Base-by-base conservation (phyloP, 2,329 filamentous ascomycete species). In the Colletotrichum horii region DNA sequence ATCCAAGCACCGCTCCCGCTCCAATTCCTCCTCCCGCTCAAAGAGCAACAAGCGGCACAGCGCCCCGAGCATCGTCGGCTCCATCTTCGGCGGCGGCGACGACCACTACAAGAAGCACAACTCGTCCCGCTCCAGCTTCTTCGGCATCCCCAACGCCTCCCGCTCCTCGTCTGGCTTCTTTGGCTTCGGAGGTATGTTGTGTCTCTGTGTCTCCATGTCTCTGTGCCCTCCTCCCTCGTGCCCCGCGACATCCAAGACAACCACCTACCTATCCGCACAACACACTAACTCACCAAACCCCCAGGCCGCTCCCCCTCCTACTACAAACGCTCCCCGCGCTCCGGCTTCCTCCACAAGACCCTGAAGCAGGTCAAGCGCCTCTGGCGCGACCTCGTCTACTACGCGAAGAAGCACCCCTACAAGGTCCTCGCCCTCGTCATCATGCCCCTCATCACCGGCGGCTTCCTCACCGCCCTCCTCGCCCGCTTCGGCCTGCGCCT, bases 371-470 rank as follows among this genome's bases (percentile, higher is more conserved):
- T 98, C 76, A 94, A 93, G 82, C 92, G 94, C 58, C 91, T 98
- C 77, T 87, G 98, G 73, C 94, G 94, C 81, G 93, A 98, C 82
- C 92, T 98, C 11, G 89, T 94, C 83, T 91, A 93, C 83, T 98
- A 96, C 86, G 94, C 95, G 80, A 94, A 95, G 82, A 90, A 92
- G 48, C 94, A 98, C 86, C 96, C 96, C 0, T 86, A 95, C 82
- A 97, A 97, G 86, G 94, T 98, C 64, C 94, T 98, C 87, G 89
- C 95, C 88, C 91, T 96, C 77, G 93, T 98, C 77, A 90, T 98
- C 80, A 92, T 98, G 90, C 96, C 96, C 12, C 89, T 98, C 74
- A 87, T 98, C 80, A 96, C 94, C 2, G 95, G 95, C 67, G 96
- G 96, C 36, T 94, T 95, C 32, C 86, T 98, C 78, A 93, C 93